Evolutionary conservation across 140 eudicot species (phyloP), one percentile per base, ranked within the genome.

Genomic region (Cichorium intybus): DNA sequence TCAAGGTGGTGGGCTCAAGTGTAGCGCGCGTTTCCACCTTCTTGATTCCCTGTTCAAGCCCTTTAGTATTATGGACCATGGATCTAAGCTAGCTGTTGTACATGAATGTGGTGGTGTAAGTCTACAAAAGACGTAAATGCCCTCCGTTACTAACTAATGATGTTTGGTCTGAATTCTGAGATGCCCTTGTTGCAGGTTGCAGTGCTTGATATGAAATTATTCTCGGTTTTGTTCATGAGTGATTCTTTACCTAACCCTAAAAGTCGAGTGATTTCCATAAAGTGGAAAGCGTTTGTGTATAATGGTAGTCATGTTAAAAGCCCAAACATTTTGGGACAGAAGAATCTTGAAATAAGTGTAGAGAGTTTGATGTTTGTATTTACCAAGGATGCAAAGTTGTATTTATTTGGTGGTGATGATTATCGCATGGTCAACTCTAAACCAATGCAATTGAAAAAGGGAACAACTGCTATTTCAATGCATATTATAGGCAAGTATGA

Each of bases 401-500:
- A 81, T 60, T 79, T 79, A 35, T 69, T 82, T 64, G 71, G 73
- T 75, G 73, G 85, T 50, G 75, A 50, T 75, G 67, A 59, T 72
- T 80, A 89, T 28, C 75, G 62, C 49, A 46, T 76, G 72, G 54
- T 82, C 78, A 68, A 73, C 77, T 72, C 84, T 62, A 65, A 67
- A 66, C 95, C 92, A 37, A 16, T 79, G 64, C 86, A 76, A 56
- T 53, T 85, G 76, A 89, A 79, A 80, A 86, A 82, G 70, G 77
- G 79, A 48, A 57, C 87, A 58, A 35, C 83, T 35, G 87, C 88
- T 62, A 59, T 92, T 75, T 83, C 96, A 61, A 54, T 92, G 89
- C 75, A 85, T 75, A 75, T 92, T 60, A 77, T 92, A 83, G 98
- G 98, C 77, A 83, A 83, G 95, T 85, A 68, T 69, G 29, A 76